Evolutionary conservation across 768 basidiomycete species (phyloP).

Genomic region (Podaxis sp.): DNA sequence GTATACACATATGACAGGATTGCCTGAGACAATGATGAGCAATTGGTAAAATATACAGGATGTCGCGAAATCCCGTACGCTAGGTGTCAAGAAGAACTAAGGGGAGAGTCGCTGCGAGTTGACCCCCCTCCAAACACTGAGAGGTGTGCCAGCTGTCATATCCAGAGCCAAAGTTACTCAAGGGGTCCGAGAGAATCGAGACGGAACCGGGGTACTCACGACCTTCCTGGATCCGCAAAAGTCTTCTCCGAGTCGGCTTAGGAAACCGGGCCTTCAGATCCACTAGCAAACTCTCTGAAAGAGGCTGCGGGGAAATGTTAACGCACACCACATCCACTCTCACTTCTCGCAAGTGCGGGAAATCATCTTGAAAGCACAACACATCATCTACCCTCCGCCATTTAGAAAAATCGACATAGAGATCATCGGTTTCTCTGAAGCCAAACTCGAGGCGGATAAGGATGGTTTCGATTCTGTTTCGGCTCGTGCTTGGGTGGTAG

Average conservation of each 20-base stretch:
- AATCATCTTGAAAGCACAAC: neutral
- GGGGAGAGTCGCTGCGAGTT: neutral
- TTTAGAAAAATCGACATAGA: neutral
- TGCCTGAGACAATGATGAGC: neutral
- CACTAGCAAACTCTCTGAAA: neutral
- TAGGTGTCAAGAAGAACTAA: neutral
- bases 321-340: neutral
- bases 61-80: neutral
- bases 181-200: neutral
- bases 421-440: neutral
- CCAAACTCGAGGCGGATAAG: neutral
- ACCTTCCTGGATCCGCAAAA: neutral
- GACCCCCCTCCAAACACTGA: neutral
- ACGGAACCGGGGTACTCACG: neutral
- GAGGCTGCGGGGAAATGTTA: neutral
- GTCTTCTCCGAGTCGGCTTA: neutral
- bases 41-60: neutral
- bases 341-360: neutral
- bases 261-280: constrained; percentile 1
- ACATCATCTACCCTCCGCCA: constrained; percentile 1
- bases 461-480: neutral
- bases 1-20: neutral
- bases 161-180: neutral
- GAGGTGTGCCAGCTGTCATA: neutral
- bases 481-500: neutral